Conservation (phyloP, 1,284 basidiomycete species). For the Pseudozyma hubeiensis region DNA sequence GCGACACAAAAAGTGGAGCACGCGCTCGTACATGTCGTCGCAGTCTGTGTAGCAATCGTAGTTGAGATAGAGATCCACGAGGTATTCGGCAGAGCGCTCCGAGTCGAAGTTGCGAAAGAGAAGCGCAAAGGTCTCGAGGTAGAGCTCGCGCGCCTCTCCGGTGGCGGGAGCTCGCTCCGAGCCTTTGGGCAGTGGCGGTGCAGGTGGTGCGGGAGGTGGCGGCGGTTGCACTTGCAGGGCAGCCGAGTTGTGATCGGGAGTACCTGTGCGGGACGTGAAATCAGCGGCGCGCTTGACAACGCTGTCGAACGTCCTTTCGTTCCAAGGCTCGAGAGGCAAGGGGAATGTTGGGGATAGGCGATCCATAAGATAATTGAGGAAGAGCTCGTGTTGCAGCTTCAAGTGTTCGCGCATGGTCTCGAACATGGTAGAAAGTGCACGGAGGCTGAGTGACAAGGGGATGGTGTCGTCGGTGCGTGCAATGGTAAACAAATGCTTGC, state of each 20-base stretch:
- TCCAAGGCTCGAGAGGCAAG: slow-evolving; percentile 66
- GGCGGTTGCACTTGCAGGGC: slow-evolving; percentile 62
- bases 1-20: slow-evolving; percentile 84
- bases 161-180: slow-evolving; percentile 74
- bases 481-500: slow-evolving; percentile 87
- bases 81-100: slow-evolving; percentile 76
- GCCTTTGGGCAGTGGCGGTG: slow-evolving; percentile 72
- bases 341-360: slow-evolving; percentile 74
- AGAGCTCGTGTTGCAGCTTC: slow-evolving; percentile 96
- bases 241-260: slow-evolving; percentile 12
- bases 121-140: slow-evolving; percentile 87
- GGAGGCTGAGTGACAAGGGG: slow-evolving; percentile 82
- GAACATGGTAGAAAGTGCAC: slow-evolving; percentile 87
- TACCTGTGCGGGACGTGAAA: slow-evolving; percentile 22
- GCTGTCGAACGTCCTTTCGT: slow-evolving; percentile 65
- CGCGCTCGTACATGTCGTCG: slow-evolving; percentile 91
- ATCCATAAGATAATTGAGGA: slow-evolving; percentile 92
- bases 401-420: slow-evolving; percentile 86
- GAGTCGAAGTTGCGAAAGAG: slow-evolving; percentile 73
- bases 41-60: slow-evolving; percentile 97
- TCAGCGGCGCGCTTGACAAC: slow-evolving; percentile 36
- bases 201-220: slow-evolving; percentile 73
- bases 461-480: slow-evolving; percentile 79
- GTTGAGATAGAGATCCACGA: slow-evolving; percentile 94
- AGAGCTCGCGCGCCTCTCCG: slow-evolving; percentile 87